Percentiles rank a stretch among this genome's conserved stretches.
phyloP scores from a whole-genome alignment of 1,284 basidiomycete genomes.

The Pisolithus thermaeus region DNA sequence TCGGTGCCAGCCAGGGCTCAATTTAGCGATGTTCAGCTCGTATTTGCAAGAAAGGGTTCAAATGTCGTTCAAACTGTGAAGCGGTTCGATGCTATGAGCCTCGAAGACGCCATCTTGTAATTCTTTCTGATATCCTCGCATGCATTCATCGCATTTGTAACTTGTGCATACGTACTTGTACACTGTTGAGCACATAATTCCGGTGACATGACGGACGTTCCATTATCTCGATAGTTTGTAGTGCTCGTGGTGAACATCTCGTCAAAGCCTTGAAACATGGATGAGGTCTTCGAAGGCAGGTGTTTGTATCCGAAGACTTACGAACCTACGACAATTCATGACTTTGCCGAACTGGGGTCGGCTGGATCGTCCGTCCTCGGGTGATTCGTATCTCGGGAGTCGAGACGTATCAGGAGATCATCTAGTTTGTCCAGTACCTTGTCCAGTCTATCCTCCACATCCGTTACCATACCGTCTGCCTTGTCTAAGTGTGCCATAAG shows the following conservation, averaged over 20 bases:
- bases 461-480: conserved; percentile 50
- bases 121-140: conserved; percentile 22
- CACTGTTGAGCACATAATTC: conserved; percentile 1
- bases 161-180: conserved; percentile 10
- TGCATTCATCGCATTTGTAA: conserved; percentile 10
- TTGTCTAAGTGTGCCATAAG: conserved; percentile 46
- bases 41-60: conserved; percentile 71
- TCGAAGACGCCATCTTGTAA: conserved; percentile 18
- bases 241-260: too few relatives aligned
- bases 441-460: conserved; percentile 55
- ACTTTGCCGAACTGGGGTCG: background rate
- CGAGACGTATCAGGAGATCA: conserved; percentile 42
- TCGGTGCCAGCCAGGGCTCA: conserved; percentile 4
- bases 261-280: too few relatives aligned
- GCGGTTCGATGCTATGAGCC: conserved; percentile 38
- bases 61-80: conserved; percentile 76
- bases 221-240: background rate
- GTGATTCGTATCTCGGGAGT: conserved; percentile 13
- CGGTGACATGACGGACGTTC: background rate
- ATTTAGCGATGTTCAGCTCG: conserved; percentile 44
- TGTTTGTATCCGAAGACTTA: too few relatives aligned
- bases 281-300: too few relatives aligned
- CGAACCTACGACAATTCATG: background rate
- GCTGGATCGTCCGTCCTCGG: background rate
- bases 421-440: conserved; percentile 52